These are phyloP conservation scores for Schizosaccharomyces pombe DNA, from an alignment of 805 yeast genomes.

Conservation along the genomic window ASM294v3 CU329670.1:88501-89000, in stretches of 20 bases:
- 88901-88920: neutral
- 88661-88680: slow-evolving; percentile 13
- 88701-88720: slow-evolving; percentile 35
- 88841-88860: neutral
- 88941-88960: neutral
- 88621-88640: slow-evolving; percentile 7
- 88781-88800: slow-evolving; percentile 28
- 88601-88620: neutral
- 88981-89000: slow-evolving; percentile 39
- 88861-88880: neutral
- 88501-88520: neutral
- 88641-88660: slow-evolving; percentile 13
- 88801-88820: slow-evolving; percentile 24
- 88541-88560: slow-evolving; percentile 8
- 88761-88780: slow-evolving; percentile 36
- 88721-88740: slow-evolving; percentile 34
- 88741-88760: slow-evolving; percentile 26
- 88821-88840: neutral
- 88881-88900: neutral
- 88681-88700: slow-evolving; percentile 31
- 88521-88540: neutral
- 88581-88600: slow-evolving; percentile 23
- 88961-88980: slow-evolving; percentile 21
- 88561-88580: slow-evolving; percentile 21
- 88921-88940: neutral